Base-by-base conservation (phyloP, 441 rosid species). In the Macaranga tanarius region DNA sequence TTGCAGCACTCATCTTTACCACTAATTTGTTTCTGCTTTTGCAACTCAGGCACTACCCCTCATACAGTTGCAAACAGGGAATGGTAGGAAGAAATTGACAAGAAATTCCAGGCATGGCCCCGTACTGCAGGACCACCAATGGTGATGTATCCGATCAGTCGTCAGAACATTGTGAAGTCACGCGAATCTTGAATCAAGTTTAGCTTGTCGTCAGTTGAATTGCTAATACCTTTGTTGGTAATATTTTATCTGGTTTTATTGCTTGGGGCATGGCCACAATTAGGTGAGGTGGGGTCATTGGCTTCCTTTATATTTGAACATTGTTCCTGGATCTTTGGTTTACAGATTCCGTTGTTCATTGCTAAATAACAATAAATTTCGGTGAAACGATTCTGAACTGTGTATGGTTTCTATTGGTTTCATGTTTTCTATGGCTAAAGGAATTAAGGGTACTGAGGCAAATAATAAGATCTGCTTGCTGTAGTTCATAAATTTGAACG, bases 71-170 rank as follows among this genome's bases (percentile, higher is more conserved):
- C 90, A 13, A 79, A 69, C 83, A 89, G 89, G 58, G 89, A 82
- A 54, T 89, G 98, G 97, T 80, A 85, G 90, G 89, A 83, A 28
- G 95, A 88, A 62, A 93, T 93, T 2, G 97, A 90, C 76, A 89
- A 89, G 88, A 93, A 87, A 57, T 83, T 93, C 73, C 98, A 90
- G 83, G 92, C 95, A 5, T 92, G 98, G 98, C 98, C 98, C 12
- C 93, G 91, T 16, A 85, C 95, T 38, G 97, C 92, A 7, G 97
- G 92, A 42, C 87, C 92, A 50, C 96, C 98, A 0, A 94, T 91
- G 20, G 96, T 91, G 74, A 90, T 93, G 96, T 91, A 93, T 22
- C 94, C 98, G 40, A 91, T 90, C 68, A 90, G 86, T 74, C 94
- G 97, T 72, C 97, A 90, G 85, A 91, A 90, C 86, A 86, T 90